Base-by-base conservation (phyloP, 2,329 filamentous ascomycete genomes). In the Cryphonectria japonica region DNA sequence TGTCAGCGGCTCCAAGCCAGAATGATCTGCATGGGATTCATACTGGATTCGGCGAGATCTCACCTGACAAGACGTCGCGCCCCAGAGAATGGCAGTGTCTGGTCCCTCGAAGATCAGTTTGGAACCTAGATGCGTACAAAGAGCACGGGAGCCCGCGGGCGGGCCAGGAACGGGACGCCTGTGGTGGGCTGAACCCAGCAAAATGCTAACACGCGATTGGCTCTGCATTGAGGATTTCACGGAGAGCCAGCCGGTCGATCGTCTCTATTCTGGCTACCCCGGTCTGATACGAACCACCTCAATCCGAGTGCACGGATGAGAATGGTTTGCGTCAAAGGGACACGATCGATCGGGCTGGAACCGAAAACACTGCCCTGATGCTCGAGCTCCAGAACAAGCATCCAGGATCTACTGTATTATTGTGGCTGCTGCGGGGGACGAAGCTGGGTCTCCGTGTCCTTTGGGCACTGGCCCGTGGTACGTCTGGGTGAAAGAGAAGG, bases 241-340 rank as follows among this genome's bases (percentile, higher is more conserved):
- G 65, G 67, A 41, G 57, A 69, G 70, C 46, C 63, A 66, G 57
- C 63, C 67, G 67, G 62, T 63, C 60, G 67, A 66, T 71, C 67
- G 59, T 69, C 63, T 61, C 63, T 61, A 59, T 61, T 52, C 34
- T 54, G 57, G 32, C 62, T 26, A 34, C 22, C 62, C 41, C 29
- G 62, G n/a, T 57, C 32, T 57, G 46, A 57, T 32, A 66, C 19
- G 22, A 26, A 34, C 46, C 34, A 57, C 41, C 41, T 37, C 26
- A 39, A 16, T 26, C 37, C 13, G n/a, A 57, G n/a, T 57, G 52
- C 54, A 59, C 34, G 59, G 16, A 8, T 39, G 32, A n/a, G 59
- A 61, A 37, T 29, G 59, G 22, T 22, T 29, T 39, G 59, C 34
- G 59, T 34, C 32, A 39, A n/a, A 61, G 22, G 34, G 59, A 34